phyloP scores from a whole-genome alignment of 148 eudicot genomes.

The Drosera capensis region DNA sequence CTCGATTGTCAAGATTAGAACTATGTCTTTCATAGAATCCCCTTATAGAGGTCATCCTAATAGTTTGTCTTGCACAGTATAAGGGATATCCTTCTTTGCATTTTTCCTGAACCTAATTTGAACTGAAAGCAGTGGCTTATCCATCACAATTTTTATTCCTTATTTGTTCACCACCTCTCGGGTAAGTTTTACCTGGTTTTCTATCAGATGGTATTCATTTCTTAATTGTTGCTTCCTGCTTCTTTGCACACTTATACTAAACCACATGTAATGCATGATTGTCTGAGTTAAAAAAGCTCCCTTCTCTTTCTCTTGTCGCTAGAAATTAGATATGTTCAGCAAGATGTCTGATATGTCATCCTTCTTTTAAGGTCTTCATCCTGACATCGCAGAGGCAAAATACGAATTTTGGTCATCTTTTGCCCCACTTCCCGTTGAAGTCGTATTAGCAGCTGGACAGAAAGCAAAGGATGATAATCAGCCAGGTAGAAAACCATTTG shows the following conservation, averaged over 20 bases:
- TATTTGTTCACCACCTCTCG: too few relatives aligned
- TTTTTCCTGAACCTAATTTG: too few relatives aligned
- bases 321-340: not conserved
- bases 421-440: slow-evolving; percentile 64
- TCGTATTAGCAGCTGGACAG: slow-evolving; percentile 70
- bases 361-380: slow-evolving; percentile 43
- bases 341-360: slow-evolving; percentile 1
- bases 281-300: not conserved
- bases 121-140: too few relatives aligned
- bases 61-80: too few relatives aligned
- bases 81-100: too few relatives aligned
- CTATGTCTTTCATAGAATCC: too few relatives aligned
- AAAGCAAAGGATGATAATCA: slow-evolving; percentile 58
- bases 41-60: too few relatives aligned
- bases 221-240: not conserved
- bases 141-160: too few relatives aligned
- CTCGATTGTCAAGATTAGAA: too few relatives aligned
- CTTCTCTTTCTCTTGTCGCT: not conserved
- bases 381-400: slow-evolving; percentile 71
- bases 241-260: too few relatives aligned
- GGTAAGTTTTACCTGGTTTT: too few relatives aligned
- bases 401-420: slow-evolving; percentile 75
- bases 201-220: too few relatives aligned
- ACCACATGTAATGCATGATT: not conserved
- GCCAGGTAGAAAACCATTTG: slow-evolving; percentile 16